Evolutionary conservation across 2,329 filamentous ascomycete genomes (phyloP).

Genomic region (Harringtonia lauricola): DNA sequence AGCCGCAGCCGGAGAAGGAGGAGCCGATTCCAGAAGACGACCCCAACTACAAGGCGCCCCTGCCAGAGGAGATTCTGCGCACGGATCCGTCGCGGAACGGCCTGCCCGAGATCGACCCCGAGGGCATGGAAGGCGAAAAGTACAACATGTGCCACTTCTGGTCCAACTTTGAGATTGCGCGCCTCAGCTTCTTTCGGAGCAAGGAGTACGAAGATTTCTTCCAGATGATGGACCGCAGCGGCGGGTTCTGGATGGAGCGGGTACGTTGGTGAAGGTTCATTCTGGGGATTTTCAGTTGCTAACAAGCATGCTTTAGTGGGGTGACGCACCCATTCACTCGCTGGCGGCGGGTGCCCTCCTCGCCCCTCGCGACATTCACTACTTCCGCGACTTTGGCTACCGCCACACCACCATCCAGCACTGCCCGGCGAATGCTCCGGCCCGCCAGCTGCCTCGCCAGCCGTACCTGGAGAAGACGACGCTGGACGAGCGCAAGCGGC

Average conservation of each 20-base stretch:
- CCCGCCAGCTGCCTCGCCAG: slow-evolving; percentile 68
- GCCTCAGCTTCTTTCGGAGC: slow-evolving; percentile 90
- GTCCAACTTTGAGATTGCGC: slow-evolving; percentile 98
- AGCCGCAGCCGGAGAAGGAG: slow-evolving; percentile 58
- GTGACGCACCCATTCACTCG: slow-evolving; percentile 96
- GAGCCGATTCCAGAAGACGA: slow-evolving; percentile 49
- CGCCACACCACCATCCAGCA: slow-evolving; percentile 98
- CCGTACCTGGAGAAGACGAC: slow-evolving; percentile 79
- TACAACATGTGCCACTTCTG: slow-evolving; percentile 99
- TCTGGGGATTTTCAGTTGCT: neutral
- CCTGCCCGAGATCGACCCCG: slow-evolving; percentile 74
- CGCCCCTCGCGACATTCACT: slow-evolving; percentile 76
- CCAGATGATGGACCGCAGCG: slow-evolving; percentile 95
- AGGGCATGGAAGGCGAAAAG: slow-evolving; percentile 91
- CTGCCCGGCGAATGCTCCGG: slow-evolving; percentile 89
- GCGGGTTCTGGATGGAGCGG: slow-evolving; percentile 98
- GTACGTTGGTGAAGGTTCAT: slow-evolving; percentile 35
- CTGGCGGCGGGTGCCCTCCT: slow-evolving; percentile 86
- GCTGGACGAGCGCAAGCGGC: slow-evolving; percentile 67
- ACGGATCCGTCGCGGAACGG: slow-evolving; percentile 60
- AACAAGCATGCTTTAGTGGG: slow-evolving; percentile 59
- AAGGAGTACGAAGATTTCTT: slow-evolving; percentile 98
- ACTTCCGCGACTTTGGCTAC: slow-evolving; percentile 98
- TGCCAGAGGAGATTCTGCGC: slow-evolving; percentile 73
- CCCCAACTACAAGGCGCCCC: slow-evolving; percentile 50